These are phyloP conservation scores for Oemleria cerasiformis DNA, from an alignment of 306 rosid species.

Conservation along the genomic window DNA sequence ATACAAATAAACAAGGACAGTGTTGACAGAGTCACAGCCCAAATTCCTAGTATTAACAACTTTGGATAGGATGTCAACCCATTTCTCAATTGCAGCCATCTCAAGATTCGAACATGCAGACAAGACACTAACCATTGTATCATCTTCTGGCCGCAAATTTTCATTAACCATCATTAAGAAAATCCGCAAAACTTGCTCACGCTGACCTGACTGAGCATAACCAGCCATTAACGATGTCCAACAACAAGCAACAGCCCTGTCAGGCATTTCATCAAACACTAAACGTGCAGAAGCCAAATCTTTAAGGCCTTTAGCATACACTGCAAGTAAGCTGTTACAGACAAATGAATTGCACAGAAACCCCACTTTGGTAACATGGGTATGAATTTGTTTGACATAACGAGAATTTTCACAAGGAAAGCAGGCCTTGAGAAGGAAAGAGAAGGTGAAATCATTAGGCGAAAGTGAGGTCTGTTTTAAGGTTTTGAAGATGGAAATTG, in stretches of 20 bases:
- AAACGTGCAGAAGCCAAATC: conserved; percentile 38
- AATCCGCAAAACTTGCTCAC: conserved; percentile 44
- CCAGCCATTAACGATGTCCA: conserved; percentile 58
- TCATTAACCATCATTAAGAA: conserved; percentile 42
- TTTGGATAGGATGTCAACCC: conserved; percentile 34
- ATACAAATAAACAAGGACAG: conserved; percentile 42
- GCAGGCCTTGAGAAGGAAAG: conserved; percentile 53
- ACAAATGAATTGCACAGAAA: conserved; percentile 36
- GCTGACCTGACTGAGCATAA: conserved; percentile 37
- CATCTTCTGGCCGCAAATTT: conserved; percentile 42
- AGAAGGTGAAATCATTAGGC: conserved; percentile 58
- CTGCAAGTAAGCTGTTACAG: conserved; percentile 38
- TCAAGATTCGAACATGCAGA: conserved; percentile 58
- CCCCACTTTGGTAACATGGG: conserved; percentile 42
- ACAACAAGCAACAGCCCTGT: conserved; percentile 29
- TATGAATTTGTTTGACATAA: conserved; percentile 45
- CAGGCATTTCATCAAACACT: conserved; percentile 62
- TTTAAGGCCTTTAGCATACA: conserved; percentile 37
- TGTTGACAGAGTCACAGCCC: conserved; percentile 33
- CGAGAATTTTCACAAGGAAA: conserved; percentile 24
- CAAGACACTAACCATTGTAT: conserved; percentile 51
- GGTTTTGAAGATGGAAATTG: conserved; percentile 35
- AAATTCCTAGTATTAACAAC: conserved; percentile 12
- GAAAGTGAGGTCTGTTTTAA: conserved; percentile 33
- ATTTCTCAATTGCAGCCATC: conserved; percentile 39